Conservation (phyloP, 2,329 filamentous ascomycete species). For the Pyrenochaeta sp. region DNA sequence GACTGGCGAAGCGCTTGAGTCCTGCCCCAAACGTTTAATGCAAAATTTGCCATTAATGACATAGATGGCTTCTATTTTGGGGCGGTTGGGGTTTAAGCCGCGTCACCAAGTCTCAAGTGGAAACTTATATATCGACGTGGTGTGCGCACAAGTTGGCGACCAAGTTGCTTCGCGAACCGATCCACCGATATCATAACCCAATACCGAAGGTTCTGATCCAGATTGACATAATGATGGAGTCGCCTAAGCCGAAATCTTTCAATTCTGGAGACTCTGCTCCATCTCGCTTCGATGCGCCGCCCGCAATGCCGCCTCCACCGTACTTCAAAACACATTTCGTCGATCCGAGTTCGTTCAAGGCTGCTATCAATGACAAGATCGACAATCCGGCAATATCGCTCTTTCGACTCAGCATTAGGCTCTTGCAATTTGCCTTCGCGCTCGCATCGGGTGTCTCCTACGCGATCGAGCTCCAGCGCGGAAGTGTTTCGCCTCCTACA, state of each 20-base stretch:
- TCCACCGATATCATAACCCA: background rate
- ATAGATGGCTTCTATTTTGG: conserved; percentile 4
- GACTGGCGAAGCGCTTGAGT: too few species aligned
- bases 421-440: conserved; percentile 32
- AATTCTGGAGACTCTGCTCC: background rate
- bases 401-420: conserved; percentile 25
- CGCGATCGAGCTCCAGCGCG: conserved; percentile 24
- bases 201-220: too few species aligned
- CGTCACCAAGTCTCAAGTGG: background rate
- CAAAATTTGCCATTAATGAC: background rate
- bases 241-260: background rate
- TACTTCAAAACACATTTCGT: conserved; percentile 26
- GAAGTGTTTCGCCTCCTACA: conserved; percentile 6
- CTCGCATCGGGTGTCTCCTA: conserved; percentile 34
- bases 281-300: conserved; percentile 6
- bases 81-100: background rate
- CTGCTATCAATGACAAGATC: conserved; percentile 24
- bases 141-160: too few species aligned
- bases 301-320: conserved; percentile 23
- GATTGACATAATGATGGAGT: too few species aligned
- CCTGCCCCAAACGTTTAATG: too few species aligned
- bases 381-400: conserved; percentile 27
- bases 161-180: too few species aligned
- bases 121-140: too few species aligned
- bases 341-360: conserved; percentile 25